These are phyloP conservation scores for Aspergillus flavus DNA, from an alignment of 2,329 filamentous ascomycete species.

Conservation along the genomic window DNA sequence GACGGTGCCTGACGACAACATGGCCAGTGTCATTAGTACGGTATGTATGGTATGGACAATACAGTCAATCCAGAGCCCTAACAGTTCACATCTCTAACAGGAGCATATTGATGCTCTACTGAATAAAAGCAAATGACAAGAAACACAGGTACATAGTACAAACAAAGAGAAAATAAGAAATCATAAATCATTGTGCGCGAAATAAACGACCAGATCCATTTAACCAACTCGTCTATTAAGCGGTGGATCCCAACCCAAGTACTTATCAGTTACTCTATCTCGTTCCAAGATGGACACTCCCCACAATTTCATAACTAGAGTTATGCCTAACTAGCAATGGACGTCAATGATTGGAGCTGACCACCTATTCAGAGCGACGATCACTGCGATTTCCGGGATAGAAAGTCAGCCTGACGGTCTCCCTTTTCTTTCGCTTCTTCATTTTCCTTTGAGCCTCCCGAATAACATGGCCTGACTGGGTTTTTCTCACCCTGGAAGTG, in stretches of 20 bases:
- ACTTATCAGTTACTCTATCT: background rate
- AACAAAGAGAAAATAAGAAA: background rate
- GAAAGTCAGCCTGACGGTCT: conserved; percentile 9
- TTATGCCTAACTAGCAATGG: background rate
- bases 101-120: no score
- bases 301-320: conserved; percentile 2
- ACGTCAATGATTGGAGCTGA: background rate
- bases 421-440: background rate
- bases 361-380: background rate
- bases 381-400: conserved; percentile 7
- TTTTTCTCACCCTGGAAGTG: background rate
- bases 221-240: background rate
- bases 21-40: background rate
- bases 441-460: background rate
- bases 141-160: no score
- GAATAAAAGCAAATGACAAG: no score
- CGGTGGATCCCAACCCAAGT: background rate
- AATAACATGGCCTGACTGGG: background rate
- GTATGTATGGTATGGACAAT: background rate
- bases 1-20: background rate
- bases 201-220: background rate
- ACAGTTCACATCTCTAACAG: no score
- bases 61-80: background rate
- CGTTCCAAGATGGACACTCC: background rate
- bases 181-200: background rate